Conservation (phyloP, 2,329 filamentous ascomycete species). For the Calonectria ilicicola region DNA sequence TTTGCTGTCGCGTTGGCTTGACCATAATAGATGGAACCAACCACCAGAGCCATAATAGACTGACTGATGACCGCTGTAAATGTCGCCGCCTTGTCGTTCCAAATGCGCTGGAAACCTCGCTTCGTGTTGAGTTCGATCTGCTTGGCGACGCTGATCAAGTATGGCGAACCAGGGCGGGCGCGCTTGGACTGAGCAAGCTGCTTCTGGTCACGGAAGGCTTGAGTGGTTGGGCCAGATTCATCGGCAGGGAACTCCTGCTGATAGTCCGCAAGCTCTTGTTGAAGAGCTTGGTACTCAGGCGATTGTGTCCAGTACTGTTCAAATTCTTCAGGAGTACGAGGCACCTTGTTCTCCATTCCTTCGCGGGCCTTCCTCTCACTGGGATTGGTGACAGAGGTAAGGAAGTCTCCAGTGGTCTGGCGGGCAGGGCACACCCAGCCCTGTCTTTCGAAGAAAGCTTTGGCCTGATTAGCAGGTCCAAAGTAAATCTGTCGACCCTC, state of each 20-base stretch:
- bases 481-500: conserved; percentile 85
- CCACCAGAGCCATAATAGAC: conserved; percentile 68
- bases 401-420: conserved; percentile 77
- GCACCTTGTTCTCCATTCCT: conserved; percentile 72
- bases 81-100: conserved; percentile 63
- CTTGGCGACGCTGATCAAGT: conserved; percentile 66
- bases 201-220: conserved; percentile 54
- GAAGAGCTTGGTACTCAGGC: conserved; percentile 55
- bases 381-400: conserved; percentile 77
- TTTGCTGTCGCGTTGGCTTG: conserved; percentile 60
- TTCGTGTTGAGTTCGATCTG: conserved; percentile 65
- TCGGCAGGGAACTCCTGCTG: conserved; percentile 59
- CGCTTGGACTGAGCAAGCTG: conserved; percentile 61
- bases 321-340: conserved; percentile 78
- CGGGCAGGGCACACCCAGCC: conserved; percentile 76
- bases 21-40: conserved; percentile 71
- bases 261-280: conserved; percentile 62
- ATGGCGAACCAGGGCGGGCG: conserved; percentile 66
- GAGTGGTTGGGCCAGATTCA: conserved; percentile 45
- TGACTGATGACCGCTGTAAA: conserved; percentile 60
- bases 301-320: conserved; percentile 62
- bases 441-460: conserved; percentile 74
- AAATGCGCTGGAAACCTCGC: conserved; percentile 64
- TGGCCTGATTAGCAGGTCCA: conserved; percentile 70
- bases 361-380: conserved; percentile 65